Percentiles rank a stretch among this genome's conserved stretches.
Evolutionary conservation across 1,284 basidiomycete genomes (phyloP).

Genomic region (Trichosporon sp.): DNA sequence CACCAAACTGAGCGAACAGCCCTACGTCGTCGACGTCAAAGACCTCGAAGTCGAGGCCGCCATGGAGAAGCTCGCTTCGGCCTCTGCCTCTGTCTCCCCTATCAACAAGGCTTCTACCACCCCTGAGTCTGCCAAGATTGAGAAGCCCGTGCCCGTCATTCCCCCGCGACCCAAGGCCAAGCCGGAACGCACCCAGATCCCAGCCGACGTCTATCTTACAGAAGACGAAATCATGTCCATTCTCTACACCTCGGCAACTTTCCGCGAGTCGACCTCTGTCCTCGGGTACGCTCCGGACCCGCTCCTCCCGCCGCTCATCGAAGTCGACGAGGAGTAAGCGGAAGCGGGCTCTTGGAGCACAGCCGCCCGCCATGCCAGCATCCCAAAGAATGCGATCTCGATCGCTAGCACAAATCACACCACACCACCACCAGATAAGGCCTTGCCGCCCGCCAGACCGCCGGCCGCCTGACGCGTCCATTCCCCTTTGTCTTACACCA

Average conservation of each 20-base stretch:
- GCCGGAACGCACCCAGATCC: not conserved
- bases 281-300: not conserved
- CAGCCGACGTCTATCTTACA: not conserved
- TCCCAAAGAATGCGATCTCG: no score
- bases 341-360: not conserved
- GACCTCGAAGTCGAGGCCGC: not conserved
- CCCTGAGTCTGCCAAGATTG: not conserved
- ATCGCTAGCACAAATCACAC: no score
- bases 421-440: no score
- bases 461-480: no score
- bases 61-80: not conserved
- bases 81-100: no score
- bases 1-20: not conserved
- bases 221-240: constrained; percentile 1
- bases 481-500: no score
- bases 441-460: no score
- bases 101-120: no score
- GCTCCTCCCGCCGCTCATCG: not conserved
- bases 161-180: not conserved
- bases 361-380: no score
- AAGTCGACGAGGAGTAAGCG: not conserved
- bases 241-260: not conserved
- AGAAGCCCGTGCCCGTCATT: not conserved
- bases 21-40: not conserved
- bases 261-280: not conserved